Evolutionary conservation across 1,139 yeast species (phyloP).

Genomic region (Diutina catenulata): DNA sequence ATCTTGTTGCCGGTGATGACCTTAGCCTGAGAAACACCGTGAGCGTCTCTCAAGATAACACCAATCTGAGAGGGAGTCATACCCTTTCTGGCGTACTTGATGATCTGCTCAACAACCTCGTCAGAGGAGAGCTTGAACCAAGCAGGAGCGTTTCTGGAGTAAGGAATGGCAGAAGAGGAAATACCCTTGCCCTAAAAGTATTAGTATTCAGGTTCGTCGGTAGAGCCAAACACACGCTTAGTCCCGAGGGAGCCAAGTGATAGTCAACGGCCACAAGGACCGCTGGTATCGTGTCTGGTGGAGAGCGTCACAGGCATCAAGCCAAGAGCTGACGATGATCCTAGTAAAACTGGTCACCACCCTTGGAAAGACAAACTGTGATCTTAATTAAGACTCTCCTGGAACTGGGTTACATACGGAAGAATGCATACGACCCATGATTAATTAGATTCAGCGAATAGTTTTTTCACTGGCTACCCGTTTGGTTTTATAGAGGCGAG

Average conservation of each 20-base stretch:
- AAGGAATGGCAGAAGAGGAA: conserved; percentile 98
- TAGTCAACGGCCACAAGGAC: background rate
- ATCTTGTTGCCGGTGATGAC: conserved; percentile 99
- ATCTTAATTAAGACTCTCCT: conserved; percentile 8
- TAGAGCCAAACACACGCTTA: background rate
- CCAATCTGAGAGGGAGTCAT: conserved; percentile 99
- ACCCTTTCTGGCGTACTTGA: conserved; percentile 99
- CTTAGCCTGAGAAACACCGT: conserved; percentile 97
- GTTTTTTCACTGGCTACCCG: background rate
- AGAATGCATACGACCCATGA: conserved; percentile 78
- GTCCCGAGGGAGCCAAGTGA: background rate
- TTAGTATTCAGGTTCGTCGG: too few species aligned
- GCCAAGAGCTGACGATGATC: conserved; percentile 17
- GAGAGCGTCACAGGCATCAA: conserved; percentile 14
- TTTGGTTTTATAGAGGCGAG: conserved; percentile 1
- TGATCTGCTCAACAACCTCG: conserved; percentile 93
- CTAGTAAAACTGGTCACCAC: conserved; percentile 12
- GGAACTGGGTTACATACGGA: conserved; percentile 41
- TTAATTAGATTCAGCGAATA: conserved; percentile 9
- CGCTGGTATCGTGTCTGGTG: background rate
- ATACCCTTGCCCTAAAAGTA: conserved; percentile 89
- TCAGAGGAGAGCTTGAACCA: conserved; percentile 98
- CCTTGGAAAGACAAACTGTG: conserved; percentile 24
- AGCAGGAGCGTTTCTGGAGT: conserved; percentile 97
- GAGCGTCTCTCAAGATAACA: conserved; percentile 99